Evolutionary conservation across 2,329 filamentous ascomycete species (phyloP).

Genomic region (Stachybotrys echinatus): DNA sequence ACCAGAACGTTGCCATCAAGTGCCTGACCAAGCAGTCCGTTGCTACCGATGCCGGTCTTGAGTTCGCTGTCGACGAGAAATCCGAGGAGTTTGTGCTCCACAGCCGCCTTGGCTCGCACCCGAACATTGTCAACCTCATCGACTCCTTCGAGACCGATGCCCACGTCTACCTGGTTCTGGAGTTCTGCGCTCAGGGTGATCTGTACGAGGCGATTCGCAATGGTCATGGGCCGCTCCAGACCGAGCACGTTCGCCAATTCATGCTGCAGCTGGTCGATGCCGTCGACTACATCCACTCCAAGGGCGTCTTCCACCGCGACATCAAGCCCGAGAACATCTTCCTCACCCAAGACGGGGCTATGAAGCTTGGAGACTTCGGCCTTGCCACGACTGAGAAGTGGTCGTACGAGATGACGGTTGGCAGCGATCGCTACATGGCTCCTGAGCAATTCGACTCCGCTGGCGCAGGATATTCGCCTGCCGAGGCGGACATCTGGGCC

Average conservation of each 20-base stretch:
- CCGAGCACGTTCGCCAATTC: constrained; percentile 93
- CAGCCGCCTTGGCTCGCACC: constrained; percentile 69
- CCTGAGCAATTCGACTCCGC: constrained; percentile 95
- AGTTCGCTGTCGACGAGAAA: constrained; percentile 73
- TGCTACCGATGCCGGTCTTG: constrained; percentile 51
- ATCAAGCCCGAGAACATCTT: constrained; percentile 99
- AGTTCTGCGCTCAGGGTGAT: constrained; percentile 93
- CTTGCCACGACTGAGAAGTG: constrained; percentile 83
- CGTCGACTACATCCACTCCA: constrained; percentile 83
- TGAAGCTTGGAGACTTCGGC: constrained; percentile 97
- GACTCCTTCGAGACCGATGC: constrained; percentile 88
- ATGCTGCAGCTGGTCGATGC: constrained; percentile 93
- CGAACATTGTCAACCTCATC: constrained; percentile 90
- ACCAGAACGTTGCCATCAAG: constrained; percentile 87
- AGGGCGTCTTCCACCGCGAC: constrained; percentile 91
- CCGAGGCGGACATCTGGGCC: constrained; percentile 93
- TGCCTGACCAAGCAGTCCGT: constrained; percentile 82
- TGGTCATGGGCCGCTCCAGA: constrained; percentile 83
- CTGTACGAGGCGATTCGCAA: constrained; percentile 95
- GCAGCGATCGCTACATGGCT: constrained; percentile 98
- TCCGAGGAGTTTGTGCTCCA: constrained; percentile 80
- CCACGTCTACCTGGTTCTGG: constrained; percentile 87
- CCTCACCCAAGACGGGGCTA: constrained; percentile 73
- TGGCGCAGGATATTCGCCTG: constrained; percentile 83
- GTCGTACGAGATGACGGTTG: constrained; percentile 90